Evolutionary conservation across 1,284 basidiomycete genomes (phyloP).

Genomic region (Caloboletus inedulis): DNA sequence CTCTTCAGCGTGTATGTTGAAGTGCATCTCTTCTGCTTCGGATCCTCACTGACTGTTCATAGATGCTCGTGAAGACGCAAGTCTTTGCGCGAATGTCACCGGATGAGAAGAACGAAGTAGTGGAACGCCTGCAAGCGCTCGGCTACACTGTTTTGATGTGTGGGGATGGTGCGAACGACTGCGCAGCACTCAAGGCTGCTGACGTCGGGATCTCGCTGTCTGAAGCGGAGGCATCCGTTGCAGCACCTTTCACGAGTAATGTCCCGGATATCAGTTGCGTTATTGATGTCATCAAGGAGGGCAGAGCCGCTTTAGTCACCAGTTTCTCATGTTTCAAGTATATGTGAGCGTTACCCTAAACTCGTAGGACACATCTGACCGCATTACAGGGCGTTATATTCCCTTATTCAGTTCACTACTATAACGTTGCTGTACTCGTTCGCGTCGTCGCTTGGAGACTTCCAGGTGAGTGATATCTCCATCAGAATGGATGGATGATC

Average conservation of each 20-base stretch:
- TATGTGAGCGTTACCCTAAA: conserved; percentile 60
- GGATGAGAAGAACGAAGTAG: conserved; percentile 98
- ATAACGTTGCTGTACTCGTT: conserved; percentile 95
- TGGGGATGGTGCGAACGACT: conserved; percentile 99
- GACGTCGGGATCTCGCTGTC: conserved; percentile 97
- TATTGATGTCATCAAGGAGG: conserved; percentile 95
- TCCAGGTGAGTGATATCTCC: conserved; percentile 63
- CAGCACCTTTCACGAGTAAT: conserved; percentile 94
- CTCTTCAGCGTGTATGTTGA: conserved; percentile 76
- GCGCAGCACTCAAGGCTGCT: conserved; percentile 96
- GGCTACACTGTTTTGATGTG: conserved; percentile 99
- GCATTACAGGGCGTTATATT: conserved; percentile 74
- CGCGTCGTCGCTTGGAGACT: conserved; percentile 94
- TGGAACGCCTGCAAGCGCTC: conserved; percentile 89
- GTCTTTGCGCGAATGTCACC: conserved; percentile 99
- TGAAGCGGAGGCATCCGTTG: conserved; percentile 98
- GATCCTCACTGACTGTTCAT: conserved; percentile 3
- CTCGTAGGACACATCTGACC: conserved; percentile 8
- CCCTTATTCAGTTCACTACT: conserved; percentile 85
- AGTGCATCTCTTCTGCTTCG: neutral
- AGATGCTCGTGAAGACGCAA: conserved; percentile 99
- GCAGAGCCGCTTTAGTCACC: conserved; percentile 92
- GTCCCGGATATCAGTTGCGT: conserved; percentile 96
- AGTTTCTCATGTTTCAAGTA: conserved; percentile 99
- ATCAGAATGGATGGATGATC: conserved; percentile 7